Conservation (phyloP, 345 rosid species). For the Aurinia saxatilis region DNA sequence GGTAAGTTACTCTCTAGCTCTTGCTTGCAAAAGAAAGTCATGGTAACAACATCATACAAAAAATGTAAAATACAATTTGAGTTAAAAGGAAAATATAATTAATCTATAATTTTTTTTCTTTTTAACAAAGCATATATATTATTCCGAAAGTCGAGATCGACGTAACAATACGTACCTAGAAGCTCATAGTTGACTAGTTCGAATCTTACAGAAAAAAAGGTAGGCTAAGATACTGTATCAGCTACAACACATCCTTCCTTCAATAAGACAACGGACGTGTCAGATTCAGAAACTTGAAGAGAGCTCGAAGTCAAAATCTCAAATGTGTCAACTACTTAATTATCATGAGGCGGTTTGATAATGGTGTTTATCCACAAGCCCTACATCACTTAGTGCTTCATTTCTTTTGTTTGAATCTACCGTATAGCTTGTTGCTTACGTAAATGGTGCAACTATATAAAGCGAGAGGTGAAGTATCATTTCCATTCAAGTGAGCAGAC, state of each 20-base stretch:
- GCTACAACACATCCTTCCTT: not conserved
- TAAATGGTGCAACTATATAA: slow-evolving; percentile 7
- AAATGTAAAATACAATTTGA: too few species aligned
- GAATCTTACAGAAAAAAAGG: not conserved
- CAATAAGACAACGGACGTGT: too few species aligned
- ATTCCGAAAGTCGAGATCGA: too few species aligned
- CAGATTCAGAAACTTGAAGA: not conserved
- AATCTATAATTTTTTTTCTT: too few species aligned
- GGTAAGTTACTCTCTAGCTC: too few species aligned
- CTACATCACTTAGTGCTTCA: not conserved
- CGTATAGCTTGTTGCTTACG: slow-evolving; percentile 8
- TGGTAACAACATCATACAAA: too few species aligned
- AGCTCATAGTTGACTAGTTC: too few species aligned
- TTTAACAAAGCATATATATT: too few species aligned
- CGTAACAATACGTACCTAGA: too few species aligned
- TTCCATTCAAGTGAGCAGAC: not conserved
- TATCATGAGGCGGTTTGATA: not conserved
- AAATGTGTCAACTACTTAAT: slow-evolving; percentile 3
- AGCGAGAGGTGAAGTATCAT: too few species aligned
- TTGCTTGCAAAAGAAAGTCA: too few species aligned
- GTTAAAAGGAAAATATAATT: too few species aligned
- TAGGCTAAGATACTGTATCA: not conserved
- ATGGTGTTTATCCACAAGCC: not conserved
- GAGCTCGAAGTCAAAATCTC: not conserved
- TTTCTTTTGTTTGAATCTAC: not conserved